Evolutionary conservation across 345 rosid genomes (phyloP), one percentile per base, ranked within the genome.

Genomic region (Citrus unshiu): DNA sequence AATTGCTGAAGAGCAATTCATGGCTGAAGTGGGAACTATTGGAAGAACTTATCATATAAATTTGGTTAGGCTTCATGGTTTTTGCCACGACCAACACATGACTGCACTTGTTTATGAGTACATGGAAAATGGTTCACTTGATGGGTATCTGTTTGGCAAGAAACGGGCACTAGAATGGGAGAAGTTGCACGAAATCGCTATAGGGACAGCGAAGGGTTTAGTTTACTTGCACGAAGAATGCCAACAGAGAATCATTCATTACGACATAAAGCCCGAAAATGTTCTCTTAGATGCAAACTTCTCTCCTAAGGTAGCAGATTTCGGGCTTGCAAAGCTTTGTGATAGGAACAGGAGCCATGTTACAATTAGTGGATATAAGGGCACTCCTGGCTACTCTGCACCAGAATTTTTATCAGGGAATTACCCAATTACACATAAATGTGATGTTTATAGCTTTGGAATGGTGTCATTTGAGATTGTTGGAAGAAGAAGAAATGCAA

Each of bases 201-300:
- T 67, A 18, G 79, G 79, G 66, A 77, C 79, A n/a, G 73, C 79
- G 0, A 68, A 25, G 29, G 80, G 58, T 6, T 68, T 77, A n/a
- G 67, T 68, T 30, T 77, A 77, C 56, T 68, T 77, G 56, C 80
- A 77, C 9, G 80, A 77, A 77, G 80, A 77, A 57, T 77, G 80
- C 27, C 64, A 35, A 22, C 63, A 77, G 7, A 57, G 80, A 58
- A 68, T 77, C 57, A 58, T 77, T 77, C 80, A 77, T 61, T 68
- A 68, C 16, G 74, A 77, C 2, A 68, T 68, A 46, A 77, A 77
- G 60, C 80, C 80, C 12, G 74, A 32, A 54, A 77, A 68, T 40
- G 32, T 77, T 66, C 65, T 77, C 14, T 34, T 77, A 8, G 80
- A 77, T 35, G 56, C 9, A 12, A 35, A 77, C 2, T 57, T 68